Evolutionary conservation across 345 rosid species (phyloP), one percentile per base, ranked within the genome.

Genomic region (Gossypium herbaceum): DNA sequence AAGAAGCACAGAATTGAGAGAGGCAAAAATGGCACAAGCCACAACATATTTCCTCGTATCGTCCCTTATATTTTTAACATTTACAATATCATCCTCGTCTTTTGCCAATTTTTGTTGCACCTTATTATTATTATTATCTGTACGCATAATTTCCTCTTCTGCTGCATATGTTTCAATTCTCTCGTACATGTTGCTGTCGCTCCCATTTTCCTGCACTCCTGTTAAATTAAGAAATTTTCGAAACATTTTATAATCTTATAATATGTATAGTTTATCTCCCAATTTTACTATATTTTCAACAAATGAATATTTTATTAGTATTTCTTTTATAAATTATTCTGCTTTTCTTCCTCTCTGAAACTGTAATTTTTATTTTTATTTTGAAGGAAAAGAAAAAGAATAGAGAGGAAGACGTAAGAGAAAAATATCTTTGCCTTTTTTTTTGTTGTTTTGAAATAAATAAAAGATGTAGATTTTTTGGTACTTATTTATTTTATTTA

Each of bases 1-100:
- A 55, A 88, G 94, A 51, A 90, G 92, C 60, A 88, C 88, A 60
- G 86, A 86, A 74, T 90, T 90, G 72, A 88, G 88, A 57, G 91
- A 90, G 41, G 89, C 91, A 65, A 90, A 86, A 57, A 90, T 54
- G 73, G 90, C 90, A 71, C 87, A 88, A 71, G 83, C 85, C 61
- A 83, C 11, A 45, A 87, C 91, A 34, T 70, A 85, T 34, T 76
- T 83, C 54, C 20, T 77, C 61, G 78, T 48, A 20, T 20, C n/a
- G 22, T 24, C 16, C 56, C 27, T 8, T 5, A 55, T n/a, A 27
- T 24, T 44, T 34, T 34, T 1, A 5, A 34, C 41, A 43, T 69
- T 13, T 44, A 13, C 34, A 64, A 57, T 5, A 63, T 11, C 48
- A 41, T n/a, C 43, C 20, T 44, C 73, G 7, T 63, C 63, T 20